These are phyloP conservation scores for Halteria grandinella DNA, from an alignment of 73 alveolate genomes.

Conservation along the genomic window DNA sequence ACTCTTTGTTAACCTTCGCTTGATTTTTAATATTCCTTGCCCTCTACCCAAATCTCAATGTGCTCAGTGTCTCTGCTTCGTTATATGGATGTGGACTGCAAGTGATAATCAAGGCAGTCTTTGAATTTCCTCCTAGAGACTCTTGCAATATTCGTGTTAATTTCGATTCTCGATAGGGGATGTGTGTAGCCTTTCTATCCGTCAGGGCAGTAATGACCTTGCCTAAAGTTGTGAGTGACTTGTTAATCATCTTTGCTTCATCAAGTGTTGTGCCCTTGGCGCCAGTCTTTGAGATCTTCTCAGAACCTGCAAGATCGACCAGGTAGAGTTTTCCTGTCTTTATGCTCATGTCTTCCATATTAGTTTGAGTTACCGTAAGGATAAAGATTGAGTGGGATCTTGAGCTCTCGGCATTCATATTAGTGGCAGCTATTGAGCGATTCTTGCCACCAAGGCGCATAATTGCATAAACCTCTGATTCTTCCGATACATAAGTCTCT, in stretches of 20 bases:
- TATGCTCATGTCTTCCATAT: conserved; percentile 71
- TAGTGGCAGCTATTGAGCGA: conserved; percentile 68
- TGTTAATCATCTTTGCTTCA: conserved; percentile 85
- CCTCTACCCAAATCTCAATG: conserved; percentile 83
- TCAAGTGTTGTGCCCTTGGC: conserved; percentile 78
- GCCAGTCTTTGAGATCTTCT: conserved; percentile 88
- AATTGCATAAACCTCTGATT: conserved; percentile 70
- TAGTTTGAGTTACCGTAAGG: conserved; percentile 75
- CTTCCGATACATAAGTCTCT: conserved; percentile 71
- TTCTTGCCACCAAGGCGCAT: conserved; percentile 76
- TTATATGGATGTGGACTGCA: conserved; percentile 79
- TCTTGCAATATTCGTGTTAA: conserved; percentile 82
- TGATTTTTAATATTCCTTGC: conserved; percentile 85
- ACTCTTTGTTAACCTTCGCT: conserved; percentile 83
- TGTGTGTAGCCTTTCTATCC: conserved; percentile 75
- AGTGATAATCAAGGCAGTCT: conserved; percentile 83
- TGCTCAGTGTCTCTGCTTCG: conserved; percentile 75
- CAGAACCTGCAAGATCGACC: conserved; percentile 95
- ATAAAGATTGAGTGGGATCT: conserved; percentile 88
- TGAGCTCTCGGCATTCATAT: conserved; percentile 85
- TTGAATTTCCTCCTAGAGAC: conserved; percentile 93
- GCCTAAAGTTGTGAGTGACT: conserved; percentile 75
- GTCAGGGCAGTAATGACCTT: conserved; percentile 81
- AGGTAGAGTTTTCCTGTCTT: conserved; percentile 83
- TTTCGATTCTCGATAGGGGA: conserved; percentile 85